Evolutionary conservation across 83 land plant species (phyloP).

Genomic region (Picea mariana): DNA sequence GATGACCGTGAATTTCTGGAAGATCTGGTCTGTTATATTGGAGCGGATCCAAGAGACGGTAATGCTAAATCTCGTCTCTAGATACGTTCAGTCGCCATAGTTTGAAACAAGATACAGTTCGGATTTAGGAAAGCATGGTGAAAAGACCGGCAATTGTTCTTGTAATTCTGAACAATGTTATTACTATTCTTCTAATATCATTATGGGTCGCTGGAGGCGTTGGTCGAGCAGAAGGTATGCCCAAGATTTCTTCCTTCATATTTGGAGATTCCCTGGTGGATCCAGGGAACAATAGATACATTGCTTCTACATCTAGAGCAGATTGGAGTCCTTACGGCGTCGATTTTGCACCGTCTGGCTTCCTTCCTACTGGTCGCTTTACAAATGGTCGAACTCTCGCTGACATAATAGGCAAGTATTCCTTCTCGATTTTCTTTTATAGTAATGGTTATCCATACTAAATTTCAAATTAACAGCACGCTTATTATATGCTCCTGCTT

Average conservation of each 20-base stretch:
- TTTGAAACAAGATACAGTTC: no score
- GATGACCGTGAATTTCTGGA: no score
- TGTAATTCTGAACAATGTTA: no score
- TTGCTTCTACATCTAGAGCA: slow-evolving; percentile 22
- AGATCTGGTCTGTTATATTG: no score
- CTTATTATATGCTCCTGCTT: background rate
- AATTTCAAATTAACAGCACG: background rate
- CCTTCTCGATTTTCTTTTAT: background rate
- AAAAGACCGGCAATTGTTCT: no score
- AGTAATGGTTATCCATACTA: background rate
- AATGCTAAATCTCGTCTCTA: no score
- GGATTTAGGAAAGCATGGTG: no score
- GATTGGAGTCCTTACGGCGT: slow-evolving; percentile 26
- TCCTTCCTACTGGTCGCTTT: slow-evolving; percentile 8
- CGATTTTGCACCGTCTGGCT: slow-evolving; percentile 22
- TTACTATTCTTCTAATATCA: no score
- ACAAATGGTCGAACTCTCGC: slow-evolving; percentile 15
- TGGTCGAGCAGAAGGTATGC: background rate
- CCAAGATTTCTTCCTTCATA: slow-evolving; percentile 24
- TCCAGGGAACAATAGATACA: slow-evolving; percentile 29
- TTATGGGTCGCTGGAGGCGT: background rate
- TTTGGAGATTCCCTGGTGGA: slow-evolving; percentile 36
- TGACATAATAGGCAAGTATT: slow-evolving; percentile 6
- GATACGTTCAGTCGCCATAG: no score
- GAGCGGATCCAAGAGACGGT: no score